These are phyloP conservation scores for Solanum paucissectum DNA, from an alignment of 257 asterid species.

Conservation along the genomic window DNA sequence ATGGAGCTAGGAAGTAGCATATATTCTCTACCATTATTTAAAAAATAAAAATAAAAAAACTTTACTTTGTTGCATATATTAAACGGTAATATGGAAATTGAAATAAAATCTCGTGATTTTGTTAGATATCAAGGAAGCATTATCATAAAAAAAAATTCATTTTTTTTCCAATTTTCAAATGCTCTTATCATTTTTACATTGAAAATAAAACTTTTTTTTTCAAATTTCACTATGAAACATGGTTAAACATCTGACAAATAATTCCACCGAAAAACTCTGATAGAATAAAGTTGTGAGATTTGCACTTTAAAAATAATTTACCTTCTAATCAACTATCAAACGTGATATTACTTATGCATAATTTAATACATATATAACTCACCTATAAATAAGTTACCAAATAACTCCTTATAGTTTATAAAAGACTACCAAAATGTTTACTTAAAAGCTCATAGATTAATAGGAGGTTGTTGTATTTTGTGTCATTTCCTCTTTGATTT, in stretches of 20 bases:
- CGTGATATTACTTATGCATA: too few relatives aligned
- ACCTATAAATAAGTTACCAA: not conserved
- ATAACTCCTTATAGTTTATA: not conserved
- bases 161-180: too few relatives aligned
- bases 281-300: too few relatives aligned
- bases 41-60: not conserved
- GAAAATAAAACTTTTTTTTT: too few relatives aligned
- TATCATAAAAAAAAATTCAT: not conserved
- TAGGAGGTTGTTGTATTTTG: not conserved
- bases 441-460: not conserved
- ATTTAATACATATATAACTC: not conserved
- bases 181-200: too few relatives aligned
- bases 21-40: not conserved
- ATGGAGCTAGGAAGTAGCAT: not conserved
- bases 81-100: not conserved
- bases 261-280: too few relatives aligned
- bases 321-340: too few relatives aligned
- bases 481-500: not conserved
- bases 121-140: not conserved
- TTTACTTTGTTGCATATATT: not conserved
- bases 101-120: not conserved
- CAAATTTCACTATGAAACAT: too few relatives aligned
- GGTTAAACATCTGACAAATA: too few relatives aligned
- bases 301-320: too few relatives aligned
- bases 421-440: not conserved